Percentiles rank a stretch among this genome's conserved stretches.
Evolutionary conservation across 257 asterid species (phyloP).

Genomic region (Linderniella brevidens): DNA sequence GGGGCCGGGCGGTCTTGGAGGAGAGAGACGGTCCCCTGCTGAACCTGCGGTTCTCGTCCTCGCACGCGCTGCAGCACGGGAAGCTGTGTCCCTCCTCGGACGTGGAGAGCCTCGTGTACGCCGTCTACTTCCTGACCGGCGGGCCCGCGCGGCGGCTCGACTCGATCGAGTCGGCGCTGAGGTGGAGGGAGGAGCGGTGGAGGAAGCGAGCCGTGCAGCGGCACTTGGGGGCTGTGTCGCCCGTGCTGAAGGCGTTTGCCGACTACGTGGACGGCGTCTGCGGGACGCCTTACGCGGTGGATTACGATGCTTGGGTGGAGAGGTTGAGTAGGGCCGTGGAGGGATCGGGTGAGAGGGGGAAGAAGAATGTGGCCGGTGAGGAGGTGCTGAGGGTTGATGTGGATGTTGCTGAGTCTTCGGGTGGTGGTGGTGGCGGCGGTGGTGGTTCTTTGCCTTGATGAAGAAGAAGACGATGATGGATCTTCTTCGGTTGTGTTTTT

Average conservation of each 20-base stretch:
- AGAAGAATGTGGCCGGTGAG: conserved; percentile 28
- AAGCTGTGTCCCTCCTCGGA: conserved; percentile 76
- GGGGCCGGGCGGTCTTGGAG: conserved; percentile 77
- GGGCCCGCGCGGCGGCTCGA: conserved; percentile 49
- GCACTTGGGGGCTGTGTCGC: conserved; percentile 48
- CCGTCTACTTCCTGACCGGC: conserved; percentile 37
- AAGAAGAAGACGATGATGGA: background rate
- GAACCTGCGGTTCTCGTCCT: conserved; percentile 50
- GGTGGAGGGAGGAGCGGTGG: conserved; percentile 67
- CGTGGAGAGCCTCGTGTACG: conserved; percentile 60
- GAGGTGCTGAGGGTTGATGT: conserved; percentile 16
- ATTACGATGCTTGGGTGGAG: conserved; percentile 60
- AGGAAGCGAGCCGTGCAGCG: conserved; percentile 45
- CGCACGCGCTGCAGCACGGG: conserved; percentile 61
- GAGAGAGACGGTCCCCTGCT: conserved; percentile 65
- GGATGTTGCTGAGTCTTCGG: conserved; percentile 43
- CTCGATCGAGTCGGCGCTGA: conserved; percentile 61
- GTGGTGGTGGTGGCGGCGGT: no score
- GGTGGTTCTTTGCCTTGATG: conserved; percentile 21
- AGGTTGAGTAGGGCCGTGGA: conserved; percentile 38
- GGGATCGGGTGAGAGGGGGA: conserved; percentile 34
- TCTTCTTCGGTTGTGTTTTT: conserved; percentile 3
- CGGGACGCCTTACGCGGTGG: conserved; percentile 65
- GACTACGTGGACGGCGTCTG: conserved; percentile 60
- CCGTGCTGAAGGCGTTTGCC: conserved; percentile 56